Base-by-base conservation (phyloP, 2,329 filamentous ascomycete species). In the Periconia sp. region DNA sequence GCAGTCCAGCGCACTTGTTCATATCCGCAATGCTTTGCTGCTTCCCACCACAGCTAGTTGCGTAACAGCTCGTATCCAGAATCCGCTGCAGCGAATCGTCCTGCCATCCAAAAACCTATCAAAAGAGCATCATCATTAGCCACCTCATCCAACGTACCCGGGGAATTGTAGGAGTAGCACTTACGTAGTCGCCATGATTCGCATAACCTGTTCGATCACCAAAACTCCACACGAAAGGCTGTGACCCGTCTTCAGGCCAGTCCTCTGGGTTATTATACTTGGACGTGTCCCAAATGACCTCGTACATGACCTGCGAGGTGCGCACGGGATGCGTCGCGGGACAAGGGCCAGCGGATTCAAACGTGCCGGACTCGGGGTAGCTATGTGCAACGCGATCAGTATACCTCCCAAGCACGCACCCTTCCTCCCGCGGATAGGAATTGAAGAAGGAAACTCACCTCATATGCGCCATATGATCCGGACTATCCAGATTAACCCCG, bases 401-500 rank as follows among this genome's bases (percentile, higher is more conserved):
- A 37, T 11, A 37, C 33, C 3, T n/a, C 15, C 68, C 14, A 20
- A 37, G 15, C 33, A 37, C 13, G 3, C 6, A 37, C 11, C 6
- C 33, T 37, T 33, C 8, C 11, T 13, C 11, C 5, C 15, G 6
- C 10, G 33, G 15, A 5, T 5, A 37, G 15, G 15, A n/a, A 5
- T 5, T 18, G 9, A 7, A 44, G 18, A 44, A 47, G 18, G 17
- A 42, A 10, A 19, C 40, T 30, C 45, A 52, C 54, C 54, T 54
- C 54, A 57, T 52, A 41, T 57, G 55, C 11, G 45, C 72, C 55
- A 76, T 76, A 61, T 47, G 96, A 81, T 54, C 85, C 83, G 17
- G 75, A 72, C 77, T 93, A 90, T 19, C 87, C 86, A 63, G 83
- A 80, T 54, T 58, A 1, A 45, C 37, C 3, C 59, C 59, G 49